Base-by-base conservation (phyloP, 164 flowering plant species). In the Echeveria elegans region DNA sequence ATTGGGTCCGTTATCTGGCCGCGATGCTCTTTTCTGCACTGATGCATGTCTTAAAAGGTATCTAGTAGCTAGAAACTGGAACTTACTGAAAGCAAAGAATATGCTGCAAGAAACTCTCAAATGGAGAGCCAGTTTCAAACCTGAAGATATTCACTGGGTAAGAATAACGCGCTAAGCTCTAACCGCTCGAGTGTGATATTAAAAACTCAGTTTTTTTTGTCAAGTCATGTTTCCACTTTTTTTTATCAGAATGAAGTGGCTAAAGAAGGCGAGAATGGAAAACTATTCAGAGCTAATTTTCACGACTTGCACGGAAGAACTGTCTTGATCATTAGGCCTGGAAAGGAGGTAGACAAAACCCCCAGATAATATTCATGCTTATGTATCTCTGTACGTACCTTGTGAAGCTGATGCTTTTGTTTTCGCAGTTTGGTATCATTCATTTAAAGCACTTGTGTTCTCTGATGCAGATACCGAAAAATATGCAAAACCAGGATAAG, bases 381-480 rank as follows among this genome's bases (percentile, higher is more conserved):
- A n/a, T n/a, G n/a, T n/a, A n/a, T n/a, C n/a, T n/a, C n/a, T n/a
- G n/a, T n/a, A n/a, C n/a, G n/a, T n/a, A n/a, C n/a, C n/a, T n/a
- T n/a, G n/a, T n/a, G n/a, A n/a, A n/a, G n/a, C n/a, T n/a, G n/a
- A n/a, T n/a, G n/a, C n/a, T n/a, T n/a, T n/a, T n/a, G n/a, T n/a
- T n/a, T n/a, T n/a, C n/a, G n/a, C n/a, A n/a, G n/a, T n/a, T n/a
- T n/a, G n/a, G n/a, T n/a, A n/a, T n/a, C n/a, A n/a, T n/a, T n/a
- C n/a, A n/a, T n/a, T n/a, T n/a, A n/a, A n/a, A n/a, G n/a, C n/a
- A n/a, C n/a, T n/a, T n/a, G n/a, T n/a, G n/a, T n/a, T n/a, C n/a
- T n/a, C n/a, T 10, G 12, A 58, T 73, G 74, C 88, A 92, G 98
- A 92, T 88, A 71, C 88, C 96, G 19, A 60, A 78, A 36, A 77